Evolutionary conservation across 257 asterid genomes (phyloP).

Genomic region (Hygrophila difformis): DNA sequence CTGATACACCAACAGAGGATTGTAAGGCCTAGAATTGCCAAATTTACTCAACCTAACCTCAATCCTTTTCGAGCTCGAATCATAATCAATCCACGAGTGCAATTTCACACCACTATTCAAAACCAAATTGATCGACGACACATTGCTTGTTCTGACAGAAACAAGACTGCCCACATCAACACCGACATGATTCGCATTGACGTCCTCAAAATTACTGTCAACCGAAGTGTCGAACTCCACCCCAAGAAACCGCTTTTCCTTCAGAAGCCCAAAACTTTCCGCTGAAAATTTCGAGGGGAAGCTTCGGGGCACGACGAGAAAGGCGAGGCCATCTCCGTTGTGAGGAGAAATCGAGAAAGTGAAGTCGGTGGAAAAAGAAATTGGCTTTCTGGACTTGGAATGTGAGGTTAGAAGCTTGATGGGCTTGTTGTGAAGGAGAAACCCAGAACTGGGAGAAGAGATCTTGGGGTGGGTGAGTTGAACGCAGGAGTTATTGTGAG

Average conservation of each 20-base stretch:
- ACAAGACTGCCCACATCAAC: conserved; percentile 47
- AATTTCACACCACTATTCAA: conserved; percentile 55
- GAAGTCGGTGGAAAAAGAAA: conserved; percentile 67
- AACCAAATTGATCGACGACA: conserved; percentile 38
- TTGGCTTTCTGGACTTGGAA: conserved; percentile 28
- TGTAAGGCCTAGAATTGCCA: conserved; percentile 43
- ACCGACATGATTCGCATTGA: conserved; percentile 51
- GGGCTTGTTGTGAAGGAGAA: conserved; percentile 44
- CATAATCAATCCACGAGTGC: conserved; percentile 74
- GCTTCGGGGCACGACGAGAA: conserved; percentile 39
- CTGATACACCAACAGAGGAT: conserved; percentile 44
- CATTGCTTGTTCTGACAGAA: conserved; percentile 39
- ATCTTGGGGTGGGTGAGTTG: conserved; percentile 41
- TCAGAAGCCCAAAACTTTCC: conserved; percentile 33
- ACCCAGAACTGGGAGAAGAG: conserved; percentile 50
- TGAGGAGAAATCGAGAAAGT: conserved; percentile 56
- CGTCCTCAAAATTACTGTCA: conserved; percentile 36
- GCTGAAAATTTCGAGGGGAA: conserved; percentile 25
- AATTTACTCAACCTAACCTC: conserved; percentile 52
- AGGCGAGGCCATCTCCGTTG: conserved; percentile 51
- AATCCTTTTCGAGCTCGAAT: conserved; percentile 56
- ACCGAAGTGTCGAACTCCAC: conserved; percentile 49
- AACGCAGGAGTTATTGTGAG: conserved; percentile 21
- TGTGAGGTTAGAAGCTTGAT: conserved; percentile 27
- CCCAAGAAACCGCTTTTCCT: conserved; percentile 37